Evolutionary conservation across 352 stramenopile genomes (phyloP).

Genomic region (Globisporangium paroecandrum): DNA sequence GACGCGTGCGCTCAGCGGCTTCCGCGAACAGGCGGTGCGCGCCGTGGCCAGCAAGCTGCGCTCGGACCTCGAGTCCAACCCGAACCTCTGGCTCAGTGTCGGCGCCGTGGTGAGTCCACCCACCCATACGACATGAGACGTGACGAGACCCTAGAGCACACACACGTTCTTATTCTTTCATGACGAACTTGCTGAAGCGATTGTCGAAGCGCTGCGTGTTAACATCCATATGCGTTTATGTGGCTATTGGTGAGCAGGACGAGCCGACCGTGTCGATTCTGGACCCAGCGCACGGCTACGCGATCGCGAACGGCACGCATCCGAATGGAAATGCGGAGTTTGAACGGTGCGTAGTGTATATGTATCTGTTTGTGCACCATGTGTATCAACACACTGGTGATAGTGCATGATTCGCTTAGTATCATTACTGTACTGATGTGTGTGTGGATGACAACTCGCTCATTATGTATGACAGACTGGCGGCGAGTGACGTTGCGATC

Average conservation of each 20-base stretch:
- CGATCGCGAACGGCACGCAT: slow-evolving; percentile 29
- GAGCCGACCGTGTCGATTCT: slow-evolving; percentile 84
- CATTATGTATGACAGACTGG: slow-evolving; percentile 8
- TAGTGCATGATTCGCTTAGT: not conserved
- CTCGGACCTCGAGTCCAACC: slow-evolving; percentile 71
- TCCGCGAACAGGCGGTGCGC: slow-evolving; percentile 61
- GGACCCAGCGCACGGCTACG: slow-evolving; percentile 64
- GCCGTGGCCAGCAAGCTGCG: slow-evolving; percentile 56
- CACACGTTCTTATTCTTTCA: slow-evolving; percentile 5
- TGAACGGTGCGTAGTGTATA: slow-evolving; percentile 22
- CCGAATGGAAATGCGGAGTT: slow-evolving; percentile 43
- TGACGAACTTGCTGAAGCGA: not conserved
- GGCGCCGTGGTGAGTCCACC: slow-evolving; percentile 60
- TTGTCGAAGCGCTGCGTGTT: not conserved
- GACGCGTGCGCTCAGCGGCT: slow-evolving; percentile 40
- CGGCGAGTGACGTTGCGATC: slow-evolving; percentile 29
- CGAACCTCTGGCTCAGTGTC: slow-evolving; percentile 79
- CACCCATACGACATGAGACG: not conserved
- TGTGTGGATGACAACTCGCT: not conserved
- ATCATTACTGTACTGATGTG: not conserved
- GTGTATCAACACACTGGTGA: not conserved
- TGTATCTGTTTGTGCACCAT: not conserved
- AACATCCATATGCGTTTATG: not conserved
- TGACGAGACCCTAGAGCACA: slow-evolving; percentile 1
- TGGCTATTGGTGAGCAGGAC: slow-evolving; percentile 35